These are phyloP conservation scores for Pyrenochaeta sp. DNA, from an alignment of 2,329 filamentous ascomycete genomes.

Conservation along the genomic window DNA sequence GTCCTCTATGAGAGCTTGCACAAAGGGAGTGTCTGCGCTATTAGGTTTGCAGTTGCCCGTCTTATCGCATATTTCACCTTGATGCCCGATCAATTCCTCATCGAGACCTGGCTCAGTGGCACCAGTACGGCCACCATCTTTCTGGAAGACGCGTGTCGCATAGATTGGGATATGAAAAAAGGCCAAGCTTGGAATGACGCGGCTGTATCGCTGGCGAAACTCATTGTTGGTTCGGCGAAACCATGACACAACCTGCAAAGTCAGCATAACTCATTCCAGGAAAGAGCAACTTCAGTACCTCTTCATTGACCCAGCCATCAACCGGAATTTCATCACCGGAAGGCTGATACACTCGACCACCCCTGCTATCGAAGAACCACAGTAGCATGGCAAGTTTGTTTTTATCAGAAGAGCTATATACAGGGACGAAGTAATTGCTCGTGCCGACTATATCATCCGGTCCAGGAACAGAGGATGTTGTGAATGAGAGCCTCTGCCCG, in stretches of 20 bases:
- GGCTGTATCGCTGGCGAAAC: conserved; percentile 37
- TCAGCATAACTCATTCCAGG: conserved; percentile 1
- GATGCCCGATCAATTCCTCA: conserved; percentile 31
- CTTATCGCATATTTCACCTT: conserved; percentile 28
- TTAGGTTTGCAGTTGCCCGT: conserved; percentile 42
- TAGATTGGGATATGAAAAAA: conserved; percentile 63
- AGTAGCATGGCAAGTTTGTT: conserved; percentile 60
- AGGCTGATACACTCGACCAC: conserved; percentile 31
- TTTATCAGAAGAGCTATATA: conserved; percentile 54
- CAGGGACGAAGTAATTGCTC: conserved; percentile 64
- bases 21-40: conserved; percentile 67
- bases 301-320: conserved; percentile 28
- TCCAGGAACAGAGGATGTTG: conserved; percentile 53
- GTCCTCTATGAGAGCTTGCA: conserved; percentile 66
- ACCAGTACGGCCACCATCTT: conserved; percentile 58
- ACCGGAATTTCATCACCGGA: conserved; percentile 20
- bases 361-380: conserved; percentile 73
- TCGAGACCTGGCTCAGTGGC: conserved; percentile 54
- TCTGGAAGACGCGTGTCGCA: conserved; percentile 46
- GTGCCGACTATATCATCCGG: conserved; percentile 44
- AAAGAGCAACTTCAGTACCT: conserved; percentile 15
- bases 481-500: conserved; percentile 54
- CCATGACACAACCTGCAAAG: conserved; percentile 36
- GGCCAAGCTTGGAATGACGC: conserved; percentile 58
- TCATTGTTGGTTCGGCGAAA: conserved; percentile 27